Conservation (phyloP, 352 stramenopile genomes). For the Blastocystis hominis region DNA sequence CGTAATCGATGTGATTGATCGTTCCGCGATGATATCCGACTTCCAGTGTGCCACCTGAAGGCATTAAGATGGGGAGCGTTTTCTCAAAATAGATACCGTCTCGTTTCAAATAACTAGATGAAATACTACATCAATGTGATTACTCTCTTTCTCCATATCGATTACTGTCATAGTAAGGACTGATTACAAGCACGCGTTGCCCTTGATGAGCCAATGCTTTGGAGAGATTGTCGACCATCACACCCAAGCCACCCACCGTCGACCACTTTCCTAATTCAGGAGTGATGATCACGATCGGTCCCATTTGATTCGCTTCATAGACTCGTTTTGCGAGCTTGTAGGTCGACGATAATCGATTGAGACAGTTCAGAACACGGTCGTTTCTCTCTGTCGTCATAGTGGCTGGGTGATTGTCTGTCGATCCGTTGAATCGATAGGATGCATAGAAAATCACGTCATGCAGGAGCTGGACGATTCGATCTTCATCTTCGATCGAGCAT, state of each 20-base stretch:
- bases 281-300: constrained; percentile 60
- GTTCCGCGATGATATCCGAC: constrained; percentile 55
- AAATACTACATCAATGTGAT: too few relatives aligned
- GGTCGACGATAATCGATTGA: neutral
- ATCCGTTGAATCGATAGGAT: constrained; percentile 36
- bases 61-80: constrained; percentile 51
- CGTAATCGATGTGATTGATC: constrained; percentile 37
- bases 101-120: constrained; percentile 54
- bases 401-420: neutral
- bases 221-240: constrained; percentile 61
- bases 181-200: constrained; percentile 57
- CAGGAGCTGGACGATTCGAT: constrained; percentile 8
- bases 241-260: constrained; percentile 60
- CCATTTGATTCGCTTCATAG: neutral
- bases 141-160: constrained; percentile 56
- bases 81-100: constrained; percentile 58
- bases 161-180: constrained; percentile 59
- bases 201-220: constrained; percentile 52
- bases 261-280: constrained; percentile 62
- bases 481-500: neutral
- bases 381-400: neutral
- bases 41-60: constrained; percentile 17
- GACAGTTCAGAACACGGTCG: neutral
- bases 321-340: neutral
- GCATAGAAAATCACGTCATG: constrained; percentile 28